phyloP scores from a whole-genome alignment of 2,329 filamentous ascomycete genomes.

The Apiospora koreana region DNA sequence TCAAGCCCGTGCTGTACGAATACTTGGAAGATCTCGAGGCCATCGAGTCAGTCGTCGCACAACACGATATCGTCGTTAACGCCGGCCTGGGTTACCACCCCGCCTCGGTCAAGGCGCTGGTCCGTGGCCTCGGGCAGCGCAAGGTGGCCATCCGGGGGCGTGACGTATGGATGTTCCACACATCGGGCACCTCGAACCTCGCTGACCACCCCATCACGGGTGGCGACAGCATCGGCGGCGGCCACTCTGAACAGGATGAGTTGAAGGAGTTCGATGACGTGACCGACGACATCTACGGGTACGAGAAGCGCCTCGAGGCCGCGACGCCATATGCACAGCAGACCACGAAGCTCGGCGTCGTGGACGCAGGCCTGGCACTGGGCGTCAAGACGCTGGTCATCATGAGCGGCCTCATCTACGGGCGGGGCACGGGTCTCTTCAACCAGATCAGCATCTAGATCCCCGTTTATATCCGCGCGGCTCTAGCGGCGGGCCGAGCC shows the following conservation, averaged over 20 bases:
- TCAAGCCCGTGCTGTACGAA: slow-evolving; percentile 22
- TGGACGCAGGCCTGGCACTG: slow-evolving; percentile 38
- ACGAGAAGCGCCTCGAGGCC: slow-evolving; percentile 38
- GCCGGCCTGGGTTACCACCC: too few relatives aligned
- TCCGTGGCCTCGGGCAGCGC: too few relatives aligned
- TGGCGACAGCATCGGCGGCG: background rate
- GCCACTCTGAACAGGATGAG: background rate
- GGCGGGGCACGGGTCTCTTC: slow-evolving; percentile 43
- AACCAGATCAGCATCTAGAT: slow-evolving; percentile 41
- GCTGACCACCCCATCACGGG: slow-evolving; percentile 41
- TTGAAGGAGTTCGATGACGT: slow-evolving; percentile 40
- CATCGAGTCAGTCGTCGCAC: slow-evolving; percentile 24
- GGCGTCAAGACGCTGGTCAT: slow-evolving; percentile 44
- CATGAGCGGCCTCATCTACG: slow-evolving; percentile 46
- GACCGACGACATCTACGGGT: slow-evolving; percentile 43
- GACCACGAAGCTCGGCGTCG: slow-evolving; percentile 43
- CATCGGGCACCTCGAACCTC: slow-evolving; percentile 33
- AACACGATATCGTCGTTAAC: too few relatives aligned
- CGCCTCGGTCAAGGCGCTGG: too few relatives aligned
- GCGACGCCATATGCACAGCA: slow-evolving; percentile 42
- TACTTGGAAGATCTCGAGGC: slow-evolving; percentile 26
- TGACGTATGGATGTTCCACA: too few relatives aligned
- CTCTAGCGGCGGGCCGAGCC: slow-evolving; percentile 27
- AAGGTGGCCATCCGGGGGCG: too few relatives aligned
- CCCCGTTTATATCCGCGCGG: slow-evolving; percentile 22